These are phyloP conservation scores for Phytophthora aleatoria DNA, from an alignment of 352 stramenopile genomes.

Conservation along the genomic window DNA sequence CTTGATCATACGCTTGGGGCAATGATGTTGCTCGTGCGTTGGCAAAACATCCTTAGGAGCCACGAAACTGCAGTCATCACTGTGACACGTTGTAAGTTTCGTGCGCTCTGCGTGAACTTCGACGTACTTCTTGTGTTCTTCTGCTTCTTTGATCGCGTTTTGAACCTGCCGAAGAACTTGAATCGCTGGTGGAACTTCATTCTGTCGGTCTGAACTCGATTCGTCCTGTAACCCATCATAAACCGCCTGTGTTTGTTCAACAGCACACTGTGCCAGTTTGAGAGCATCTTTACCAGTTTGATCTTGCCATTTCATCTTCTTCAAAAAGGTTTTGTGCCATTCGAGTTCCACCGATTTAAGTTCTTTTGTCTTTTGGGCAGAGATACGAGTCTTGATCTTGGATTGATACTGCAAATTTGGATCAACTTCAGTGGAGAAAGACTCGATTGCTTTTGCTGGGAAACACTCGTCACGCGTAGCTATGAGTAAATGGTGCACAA, in stretches of 20 bases:
- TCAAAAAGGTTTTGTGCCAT: slow-evolving; percentile 66
- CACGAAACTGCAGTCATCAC: slow-evolving; percentile 51
- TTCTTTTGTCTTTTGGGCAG: slow-evolving; percentile 3
- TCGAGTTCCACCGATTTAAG: slow-evolving; percentile 29
- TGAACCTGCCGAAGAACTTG: slow-evolving; percentile 49
- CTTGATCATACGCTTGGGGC: slow-evolving; percentile 47
- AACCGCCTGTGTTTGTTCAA: slow-evolving; percentile 22
- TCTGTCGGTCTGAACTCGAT: slow-evolving; percentile 26
- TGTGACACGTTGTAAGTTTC: slow-evolving; percentile 40
- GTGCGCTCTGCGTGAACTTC: slow-evolving; percentile 52
- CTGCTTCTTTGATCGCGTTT: slow-evolving; percentile 39
- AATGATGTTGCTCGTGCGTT: slow-evolving; percentile 66
- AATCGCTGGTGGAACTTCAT: slow-evolving; percentile 6
- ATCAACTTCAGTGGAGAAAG: slow-evolving; percentile 24
- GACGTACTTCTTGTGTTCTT: slow-evolving; percentile 61
- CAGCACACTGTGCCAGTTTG: slow-evolving; percentile 29
- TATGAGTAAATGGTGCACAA: slow-evolving; percentile 64
- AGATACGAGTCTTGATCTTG: slow-evolving; percentile 1
- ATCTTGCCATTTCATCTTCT: slow-evolving; percentile 43
- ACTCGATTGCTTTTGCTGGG: slow-evolving; percentile 28
- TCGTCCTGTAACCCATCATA: slow-evolving; percentile 29
- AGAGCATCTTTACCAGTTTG: slow-evolving; percentile 39
- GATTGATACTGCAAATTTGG: not conserved
- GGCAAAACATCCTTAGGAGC: slow-evolving; percentile 59
- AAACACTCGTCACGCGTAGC: slow-evolving; percentile 48